Percentiles rank a stretch among this genome's conserved stretches.
phyloP scores from a whole-genome alignment of 306 rosid species.

The Malus orientalis region DNA sequence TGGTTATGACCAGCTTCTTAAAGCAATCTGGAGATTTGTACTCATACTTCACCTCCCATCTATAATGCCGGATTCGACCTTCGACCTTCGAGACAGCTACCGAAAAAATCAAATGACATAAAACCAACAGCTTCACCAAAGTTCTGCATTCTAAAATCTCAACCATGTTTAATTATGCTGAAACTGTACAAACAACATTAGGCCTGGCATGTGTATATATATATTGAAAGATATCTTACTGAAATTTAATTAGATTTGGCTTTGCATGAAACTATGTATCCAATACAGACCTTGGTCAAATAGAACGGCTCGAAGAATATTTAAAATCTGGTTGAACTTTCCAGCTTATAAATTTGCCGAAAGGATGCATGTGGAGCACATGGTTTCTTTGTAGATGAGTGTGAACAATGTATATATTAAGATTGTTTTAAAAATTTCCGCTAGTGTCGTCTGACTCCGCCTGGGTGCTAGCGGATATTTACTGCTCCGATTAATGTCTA shows the following conservation, averaged over 20 bases:
- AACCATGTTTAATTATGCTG: not conserved
- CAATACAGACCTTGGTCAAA: not conserved
- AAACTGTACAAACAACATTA: not conserved
- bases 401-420: not conserved
- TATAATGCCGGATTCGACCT: conserved; percentile 45
- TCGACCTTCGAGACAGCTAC: conserved; percentile 25
- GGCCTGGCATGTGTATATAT: not conserved
- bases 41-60: conserved; percentile 42
- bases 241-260: not conserved
- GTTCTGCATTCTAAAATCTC: not conserved
- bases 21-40: conserved; percentile 67
- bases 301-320: not conserved
- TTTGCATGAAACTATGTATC: not conserved
- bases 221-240: not conserved
- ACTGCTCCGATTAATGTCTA: no score
- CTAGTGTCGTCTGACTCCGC: no score
- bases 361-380: not conserved
- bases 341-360: not conserved
- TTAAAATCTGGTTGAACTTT: not conserved
- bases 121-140: not conserved
- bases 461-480: fast-evolving
- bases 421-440: no score
- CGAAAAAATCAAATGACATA: conserved; percentile 1
- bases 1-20: conserved; percentile 57
- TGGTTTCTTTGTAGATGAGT: not conserved